A percentile compares a stretch with the other conserved stretches of the same genome.
phyloP scores from a whole-genome alignment of 352 stramenopile genomes.

The Phytopythium delawarense region DNA sequence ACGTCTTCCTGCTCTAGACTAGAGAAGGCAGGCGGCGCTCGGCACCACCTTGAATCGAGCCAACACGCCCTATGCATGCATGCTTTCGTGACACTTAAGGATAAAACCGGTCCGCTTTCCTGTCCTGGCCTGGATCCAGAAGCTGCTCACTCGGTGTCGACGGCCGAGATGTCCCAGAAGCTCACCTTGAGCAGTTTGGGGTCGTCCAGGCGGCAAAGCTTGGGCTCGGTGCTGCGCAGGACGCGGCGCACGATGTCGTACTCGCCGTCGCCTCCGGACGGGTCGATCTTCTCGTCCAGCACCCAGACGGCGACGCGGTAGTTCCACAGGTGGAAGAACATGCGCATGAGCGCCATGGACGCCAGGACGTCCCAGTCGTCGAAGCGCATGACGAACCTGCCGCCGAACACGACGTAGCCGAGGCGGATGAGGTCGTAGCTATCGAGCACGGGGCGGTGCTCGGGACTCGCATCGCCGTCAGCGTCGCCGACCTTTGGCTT shows the following conservation, averaged over 20 bases:
- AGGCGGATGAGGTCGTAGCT: constrained; percentile 14
- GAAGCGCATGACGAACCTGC: constrained; percentile 3
- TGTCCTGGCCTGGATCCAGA: too few relatives aligned
- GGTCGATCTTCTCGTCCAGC: constrained; percentile 6
- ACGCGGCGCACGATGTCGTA: constrained; percentile 3
- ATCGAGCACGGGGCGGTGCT: constrained; percentile 8
- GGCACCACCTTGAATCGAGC: background rate
- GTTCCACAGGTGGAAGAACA: constrained; percentile 5
- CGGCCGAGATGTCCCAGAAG: constrained; percentile 1
- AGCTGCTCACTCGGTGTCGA: background rate
- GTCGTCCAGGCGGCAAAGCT: constrained; percentile 9
- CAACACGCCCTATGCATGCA: too few relatives aligned
- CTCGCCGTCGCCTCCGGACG: background rate
- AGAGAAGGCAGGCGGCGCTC: background rate
- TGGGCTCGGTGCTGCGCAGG: constrained; percentile 1
- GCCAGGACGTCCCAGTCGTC: constrained; percentile 4
- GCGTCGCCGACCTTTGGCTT: background rate
- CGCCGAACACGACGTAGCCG: constrained; percentile 6
- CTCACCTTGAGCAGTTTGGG: background rate
- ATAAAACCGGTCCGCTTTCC: too few relatives aligned
- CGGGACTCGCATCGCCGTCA: background rate
- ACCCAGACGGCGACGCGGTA: constrained; percentile 3
- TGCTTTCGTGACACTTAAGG: too few relatives aligned
- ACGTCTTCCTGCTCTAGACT: constrained; percentile 75
- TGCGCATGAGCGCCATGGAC: background rate